phyloP scores from a whole-genome alignment of 495 filamentous ascomycete species.

The Aspergillus heteromorphus region DNA sequence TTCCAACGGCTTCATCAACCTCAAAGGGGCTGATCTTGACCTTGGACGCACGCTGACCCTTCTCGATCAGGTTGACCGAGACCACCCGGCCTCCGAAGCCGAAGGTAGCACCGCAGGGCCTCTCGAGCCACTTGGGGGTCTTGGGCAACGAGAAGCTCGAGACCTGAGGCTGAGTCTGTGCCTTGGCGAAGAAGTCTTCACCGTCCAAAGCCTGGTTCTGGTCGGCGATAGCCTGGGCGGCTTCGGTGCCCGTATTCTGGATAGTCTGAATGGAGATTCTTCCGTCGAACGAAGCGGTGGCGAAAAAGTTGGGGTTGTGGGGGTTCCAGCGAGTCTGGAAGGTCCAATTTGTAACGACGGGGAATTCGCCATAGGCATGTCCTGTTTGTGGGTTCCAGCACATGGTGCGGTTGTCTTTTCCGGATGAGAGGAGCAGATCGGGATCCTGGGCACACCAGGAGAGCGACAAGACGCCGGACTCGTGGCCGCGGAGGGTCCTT shows the following conservation, averaged over 20 bases:
- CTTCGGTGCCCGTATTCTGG: slow-evolving; percentile 69
- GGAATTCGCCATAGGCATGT: slow-evolving; percentile 82
- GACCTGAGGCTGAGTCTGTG: slow-evolving; percentile 84
- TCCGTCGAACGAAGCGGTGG: slow-evolving; percentile 94
- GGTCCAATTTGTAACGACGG: slow-evolving; percentile 96
- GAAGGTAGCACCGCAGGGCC: slow-evolving; percentile 82
- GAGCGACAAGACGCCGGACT: slow-evolving; percentile 86
- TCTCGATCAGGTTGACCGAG: slow-evolving; percentile 59
- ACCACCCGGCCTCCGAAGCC: slow-evolving; percentile 94
- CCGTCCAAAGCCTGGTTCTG: slow-evolving; percentile 72
- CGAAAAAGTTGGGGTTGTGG: slow-evolving; percentile 81
- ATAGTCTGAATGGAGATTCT: slow-evolving; percentile 89
- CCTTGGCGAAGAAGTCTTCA: slow-evolving; percentile 94
- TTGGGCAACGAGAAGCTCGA: slow-evolving; percentile 80
- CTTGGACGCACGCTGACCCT: slow-evolving; percentile 64
- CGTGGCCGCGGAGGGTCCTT: slow-evolving; percentile 80
- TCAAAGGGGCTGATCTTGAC: slow-evolving; percentile 81
- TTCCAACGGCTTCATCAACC: slow-evolving; percentile 79
- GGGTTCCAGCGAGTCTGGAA: slow-evolving; percentile 96
- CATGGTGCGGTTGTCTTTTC: slow-evolving; percentile 93
- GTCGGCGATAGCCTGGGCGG: slow-evolving; percentile 45
- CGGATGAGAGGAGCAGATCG: slow-evolving; percentile 85
- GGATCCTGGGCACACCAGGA: slow-evolving; percentile 94
- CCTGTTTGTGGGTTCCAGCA: slow-evolving; percentile 96
- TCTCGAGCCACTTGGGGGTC: slow-evolving; percentile 85